Evolutionary conservation across 148 eudicot species (phyloP).

Genomic region (Simmondsia chinensis): DNA sequence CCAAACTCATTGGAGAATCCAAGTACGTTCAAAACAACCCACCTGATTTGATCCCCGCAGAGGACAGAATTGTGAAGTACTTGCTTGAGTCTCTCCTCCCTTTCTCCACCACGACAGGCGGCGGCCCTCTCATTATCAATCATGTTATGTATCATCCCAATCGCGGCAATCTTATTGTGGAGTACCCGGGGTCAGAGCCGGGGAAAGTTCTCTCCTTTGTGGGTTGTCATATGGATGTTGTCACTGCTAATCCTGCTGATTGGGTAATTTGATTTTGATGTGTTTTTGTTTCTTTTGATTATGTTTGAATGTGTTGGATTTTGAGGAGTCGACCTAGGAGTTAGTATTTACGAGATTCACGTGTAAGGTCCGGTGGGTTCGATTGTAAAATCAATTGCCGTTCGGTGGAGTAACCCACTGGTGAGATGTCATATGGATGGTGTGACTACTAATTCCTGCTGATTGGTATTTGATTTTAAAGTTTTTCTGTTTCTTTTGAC

Average conservation of each 20-base stretch:
- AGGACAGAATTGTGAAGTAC: slow-evolving; percentile 74
- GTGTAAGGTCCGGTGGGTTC: too few species aligned
- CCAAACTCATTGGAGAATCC: slow-evolving; percentile 80
- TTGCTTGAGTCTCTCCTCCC: slow-evolving; percentile 61
- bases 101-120: slow-evolving; percentile 49
- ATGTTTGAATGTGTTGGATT: background rate
- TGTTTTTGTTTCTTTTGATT: too few species aligned
- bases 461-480: too few species aligned
- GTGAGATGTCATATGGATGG: too few species aligned
- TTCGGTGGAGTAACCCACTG: too few species aligned
- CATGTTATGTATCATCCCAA: slow-evolving; percentile 63
- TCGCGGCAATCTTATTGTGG: slow-evolving; percentile 86
- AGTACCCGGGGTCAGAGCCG: slow-evolving; percentile 71
- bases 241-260: slow-evolving; percentile 77
- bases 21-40: slow-evolving; percentile 93
- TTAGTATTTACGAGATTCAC: too few species aligned
- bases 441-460: too few species aligned
- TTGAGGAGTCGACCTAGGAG: too few species aligned
- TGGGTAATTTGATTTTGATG: slow-evolving; percentile 63
- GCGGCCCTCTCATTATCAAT: slow-evolving; percentile 74
- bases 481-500: too few species aligned
- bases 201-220: slow-evolving; percentile 77
- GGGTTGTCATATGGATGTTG: slow-evolving; percentile 99
- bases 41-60: slow-evolving; percentile 88
- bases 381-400: too few species aligned